Evolutionary conservation across 371 early-diverging fungal species (phyloP).

Genomic region (Zopfochytrium polystomum): DNA sequence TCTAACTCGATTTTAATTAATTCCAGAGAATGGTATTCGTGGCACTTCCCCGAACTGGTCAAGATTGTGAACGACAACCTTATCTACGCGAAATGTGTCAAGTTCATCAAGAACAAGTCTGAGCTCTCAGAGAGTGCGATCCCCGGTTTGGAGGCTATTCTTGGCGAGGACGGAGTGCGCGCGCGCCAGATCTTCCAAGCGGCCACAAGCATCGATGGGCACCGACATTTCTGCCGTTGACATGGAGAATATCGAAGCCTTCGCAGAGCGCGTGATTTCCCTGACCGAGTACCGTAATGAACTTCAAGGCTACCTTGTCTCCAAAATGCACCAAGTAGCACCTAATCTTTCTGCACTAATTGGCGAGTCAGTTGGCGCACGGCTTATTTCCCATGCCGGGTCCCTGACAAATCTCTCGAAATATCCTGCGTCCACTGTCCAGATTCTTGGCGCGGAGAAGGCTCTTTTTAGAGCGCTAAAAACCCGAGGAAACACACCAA

Average conservation of each 20-base stretch:
- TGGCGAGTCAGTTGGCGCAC: slow-evolving; percentile 95
- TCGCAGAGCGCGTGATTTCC: slow-evolving; percentile 89
- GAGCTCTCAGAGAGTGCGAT: slow-evolving; percentile 72
- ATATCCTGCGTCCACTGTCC: slow-evolving; percentile 97
- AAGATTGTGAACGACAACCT: slow-evolving; percentile 92
- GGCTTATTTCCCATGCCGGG: slow-evolving; percentile 95
- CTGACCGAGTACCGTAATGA: slow-evolving; percentile 89
- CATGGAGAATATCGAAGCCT: slow-evolving; percentile 89
- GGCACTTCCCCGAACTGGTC: slow-evolving; percentile 98
- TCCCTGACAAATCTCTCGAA: slow-evolving; percentile 95
- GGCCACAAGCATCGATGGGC: slow-evolving; percentile 94
- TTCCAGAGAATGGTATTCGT: slow-evolving; percentile 94
- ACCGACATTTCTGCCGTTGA: slow-evolving; percentile 85
- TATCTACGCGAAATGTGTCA: slow-evolving; percentile 83
- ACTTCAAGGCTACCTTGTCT: slow-evolving; percentile 85
- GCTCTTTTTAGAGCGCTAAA: slow-evolving; percentile 97
- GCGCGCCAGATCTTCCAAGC: slow-evolving; percentile 84
- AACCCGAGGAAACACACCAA: slow-evolving; percentile 97
- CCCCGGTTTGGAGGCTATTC: slow-evolving; percentile 63
- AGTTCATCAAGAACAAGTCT: slow-evolving; percentile 87
- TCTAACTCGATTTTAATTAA: slow-evolving; percentile 2
- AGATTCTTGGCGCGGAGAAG: slow-evolving; percentile 99
- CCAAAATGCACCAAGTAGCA: slow-evolving; percentile 95
- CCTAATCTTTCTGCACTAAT: slow-evolving; percentile 97
- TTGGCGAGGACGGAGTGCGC: slow-evolving; percentile 38